Conservation (phyloP, 164 flowering plant species). For the Magnolia changhungtana region DNA sequence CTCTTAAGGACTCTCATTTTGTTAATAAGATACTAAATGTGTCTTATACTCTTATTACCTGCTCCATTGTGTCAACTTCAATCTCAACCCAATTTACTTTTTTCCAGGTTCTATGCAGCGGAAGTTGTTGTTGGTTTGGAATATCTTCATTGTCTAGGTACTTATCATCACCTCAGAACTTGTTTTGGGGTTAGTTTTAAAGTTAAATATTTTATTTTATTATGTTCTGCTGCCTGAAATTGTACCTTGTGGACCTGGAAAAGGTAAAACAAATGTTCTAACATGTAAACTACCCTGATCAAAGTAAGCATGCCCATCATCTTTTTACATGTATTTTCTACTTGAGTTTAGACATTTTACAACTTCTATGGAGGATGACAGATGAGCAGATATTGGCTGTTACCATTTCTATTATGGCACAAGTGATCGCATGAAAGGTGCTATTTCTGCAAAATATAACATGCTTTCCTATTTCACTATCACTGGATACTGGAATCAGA, state of each 20-base stretch:
- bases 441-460: too few relatives aligned
- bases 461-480: too few relatives aligned
- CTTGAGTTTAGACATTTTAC: too few relatives aligned
- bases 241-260: background rate
- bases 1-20: background rate
- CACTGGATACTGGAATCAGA: too few relatives aligned
- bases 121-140: constrained; percentile 91
- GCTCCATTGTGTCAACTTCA: background rate
- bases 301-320: too few relatives aligned
- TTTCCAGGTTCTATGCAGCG: constrained; percentile 86
- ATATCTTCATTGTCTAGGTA: constrained; percentile 98
- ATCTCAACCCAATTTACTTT: constrained; percentile 1
- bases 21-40: background rate
- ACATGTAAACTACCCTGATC: background rate
- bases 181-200: background rate
- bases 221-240: background rate
- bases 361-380: too few relatives aligned
- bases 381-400: too few relatives aligned
- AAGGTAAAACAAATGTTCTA: background rate
- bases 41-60: background rate
- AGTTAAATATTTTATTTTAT: too few relatives aligned
- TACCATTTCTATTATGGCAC: too few relatives aligned
- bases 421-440: too few relatives aligned
- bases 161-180: background rate
- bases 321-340: too few relatives aligned